Evolutionary conservation across 2,329 filamentous ascomycete species (phyloP).

Genomic region (Calonectria hongkongensis): DNA sequence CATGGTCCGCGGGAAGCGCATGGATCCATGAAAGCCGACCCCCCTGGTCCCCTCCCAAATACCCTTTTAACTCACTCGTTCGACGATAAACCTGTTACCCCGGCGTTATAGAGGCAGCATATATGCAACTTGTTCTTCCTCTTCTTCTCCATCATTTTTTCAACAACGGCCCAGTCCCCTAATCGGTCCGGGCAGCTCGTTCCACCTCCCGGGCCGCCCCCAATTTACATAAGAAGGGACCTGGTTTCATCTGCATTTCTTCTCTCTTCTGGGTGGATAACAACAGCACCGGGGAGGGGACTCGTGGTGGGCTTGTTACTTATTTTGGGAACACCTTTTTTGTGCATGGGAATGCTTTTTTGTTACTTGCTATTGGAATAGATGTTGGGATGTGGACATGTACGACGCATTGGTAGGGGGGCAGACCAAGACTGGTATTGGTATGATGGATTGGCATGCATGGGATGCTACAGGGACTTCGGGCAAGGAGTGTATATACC

Average conservation of each 20-base stretch:
- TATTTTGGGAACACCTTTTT: conserved; percentile 22
- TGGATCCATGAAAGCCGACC: conserved; percentile 26
- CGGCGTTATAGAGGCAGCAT: conserved; percentile 42
- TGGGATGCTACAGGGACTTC: conserved; percentile 26
- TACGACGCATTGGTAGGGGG: conserved; percentile 29
- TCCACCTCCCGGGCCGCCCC: conserved; percentile 1
- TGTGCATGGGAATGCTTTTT: conserved; percentile 19
- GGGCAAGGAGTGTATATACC: conserved; percentile 47
- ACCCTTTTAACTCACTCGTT: conserved; percentile 38
- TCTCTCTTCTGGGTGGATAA: conserved; percentile 20
- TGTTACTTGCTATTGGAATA: conserved; percentile 27
- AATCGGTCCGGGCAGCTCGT: conserved; percentile 17
- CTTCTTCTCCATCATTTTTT: conserved; percentile 1
- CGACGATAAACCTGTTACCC: conserved; percentile 27
- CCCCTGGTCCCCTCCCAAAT: conserved; percentile 33
- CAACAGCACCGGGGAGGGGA: conserved; percentile 28
- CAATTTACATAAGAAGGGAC: conserved; percentile 20
- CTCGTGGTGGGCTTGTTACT: conserved; percentile 35
- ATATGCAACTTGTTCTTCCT: conserved; percentile 26
- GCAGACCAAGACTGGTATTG: conserved; percentile 26
- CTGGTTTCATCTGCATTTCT: conserved; percentile 9
- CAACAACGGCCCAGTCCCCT: conserved; percentile 22
- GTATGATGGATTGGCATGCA: conserved; percentile 25
- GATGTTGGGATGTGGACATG: conserved; percentile 32
- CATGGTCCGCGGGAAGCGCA: conserved; percentile 30